Conservation (phyloP, 352 stramenopile genomes). For the Pythium utonaiense region DNA sequence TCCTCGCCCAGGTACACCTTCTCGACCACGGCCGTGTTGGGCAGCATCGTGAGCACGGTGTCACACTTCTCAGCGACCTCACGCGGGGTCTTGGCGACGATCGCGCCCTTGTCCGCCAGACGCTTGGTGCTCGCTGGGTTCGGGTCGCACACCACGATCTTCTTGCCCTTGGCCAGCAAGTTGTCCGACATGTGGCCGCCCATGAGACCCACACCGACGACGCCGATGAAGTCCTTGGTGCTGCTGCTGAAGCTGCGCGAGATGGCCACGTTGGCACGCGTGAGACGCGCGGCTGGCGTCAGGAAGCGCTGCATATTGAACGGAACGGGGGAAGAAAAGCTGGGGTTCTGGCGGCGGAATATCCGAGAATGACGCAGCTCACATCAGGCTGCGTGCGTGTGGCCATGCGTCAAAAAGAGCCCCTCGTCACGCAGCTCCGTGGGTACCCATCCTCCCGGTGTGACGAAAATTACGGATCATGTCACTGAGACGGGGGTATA, state of each 20-base stretch:
- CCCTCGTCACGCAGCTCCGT: neutral
- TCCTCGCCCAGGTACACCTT: constrained; percentile 66
- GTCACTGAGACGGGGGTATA: constrained; percentile 7
- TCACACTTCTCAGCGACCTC: constrained; percentile 77
- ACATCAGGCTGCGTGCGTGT: too few species aligned
- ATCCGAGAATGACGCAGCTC: constrained; percentile 7
- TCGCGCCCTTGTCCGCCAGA: constrained; percentile 50
- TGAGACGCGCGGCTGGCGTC: constrained; percentile 5
- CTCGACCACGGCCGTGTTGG: constrained; percentile 87
- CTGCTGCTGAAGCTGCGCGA: constrained; percentile 13
- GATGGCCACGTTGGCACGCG: constrained; percentile 4
- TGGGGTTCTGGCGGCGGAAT: neutral
- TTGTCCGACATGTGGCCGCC: constrained; percentile 92
- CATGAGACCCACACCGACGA: constrained; percentile 95
- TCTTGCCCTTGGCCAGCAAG: constrained; percentile 75
- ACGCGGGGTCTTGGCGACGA: constrained; percentile 45
- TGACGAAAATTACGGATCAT: neutral
- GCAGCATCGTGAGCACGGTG: constrained; percentile 95
- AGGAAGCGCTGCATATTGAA: constrained; percentile 2
- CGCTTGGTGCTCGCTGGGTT: constrained; percentile 43
- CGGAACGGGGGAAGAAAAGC: neutral
- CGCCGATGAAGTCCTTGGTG: constrained; percentile 57
- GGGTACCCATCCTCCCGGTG: neutral
- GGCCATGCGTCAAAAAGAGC: neutral
- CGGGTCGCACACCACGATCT: constrained; percentile 81